A percentile compares a stretch with the other conserved stretches of the same genome.
These are phyloP conservation scores for Emericellopsis cladophorae DNA, from an alignment of 2,329 filamentous ascomycete species.

Conservation along the genomic window DNA sequence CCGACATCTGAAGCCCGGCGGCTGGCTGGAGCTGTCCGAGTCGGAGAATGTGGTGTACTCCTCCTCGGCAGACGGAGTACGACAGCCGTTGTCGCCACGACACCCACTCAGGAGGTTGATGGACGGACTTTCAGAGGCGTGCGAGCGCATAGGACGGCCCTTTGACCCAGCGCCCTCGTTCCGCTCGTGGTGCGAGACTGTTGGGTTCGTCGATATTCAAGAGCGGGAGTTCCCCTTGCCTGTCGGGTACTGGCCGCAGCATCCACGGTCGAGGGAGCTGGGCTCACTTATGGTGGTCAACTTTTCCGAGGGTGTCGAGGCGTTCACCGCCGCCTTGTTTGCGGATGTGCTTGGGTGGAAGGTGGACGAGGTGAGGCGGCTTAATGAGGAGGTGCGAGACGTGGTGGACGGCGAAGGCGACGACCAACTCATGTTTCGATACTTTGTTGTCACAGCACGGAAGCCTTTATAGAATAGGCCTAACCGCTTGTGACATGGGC, in stretches of 20 bases:
- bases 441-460: neutral
- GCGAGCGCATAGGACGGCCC: constrained; percentile 13
- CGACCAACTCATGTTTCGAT: neutral
- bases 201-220: constrained; percentile 21
- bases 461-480: neutral
- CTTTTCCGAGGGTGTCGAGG: constrained; percentile 21
- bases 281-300: constrained; percentile 24
- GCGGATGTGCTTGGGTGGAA: constrained; percentile 23
- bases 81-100: constrained; percentile 13
- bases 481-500: too few species aligned
- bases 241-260: constrained; percentile 23
- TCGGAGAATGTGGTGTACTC: constrained; percentile 21
- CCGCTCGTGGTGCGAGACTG: constrained; percentile 13
- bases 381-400: constrained; percentile 9
- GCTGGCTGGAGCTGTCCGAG: constrained; percentile 33
- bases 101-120: constrained; percentile 19
- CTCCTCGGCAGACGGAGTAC: constrained; percentile 19
- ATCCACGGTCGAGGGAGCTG: constrained; percentile 24
- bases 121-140: constrained; percentile 10
- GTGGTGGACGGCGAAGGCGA: neutral
- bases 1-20: constrained; percentile 28
- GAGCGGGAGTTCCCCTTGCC: constrained; percentile 19
- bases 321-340: constrained; percentile 22
- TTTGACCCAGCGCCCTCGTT: constrained; percentile 16
- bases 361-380: constrained; percentile 29